Evolutionary conservation across 805 yeast species (phyloP), one percentile per base, ranked within the genome.

Genomic region (Starmerella floricola): DNA sequence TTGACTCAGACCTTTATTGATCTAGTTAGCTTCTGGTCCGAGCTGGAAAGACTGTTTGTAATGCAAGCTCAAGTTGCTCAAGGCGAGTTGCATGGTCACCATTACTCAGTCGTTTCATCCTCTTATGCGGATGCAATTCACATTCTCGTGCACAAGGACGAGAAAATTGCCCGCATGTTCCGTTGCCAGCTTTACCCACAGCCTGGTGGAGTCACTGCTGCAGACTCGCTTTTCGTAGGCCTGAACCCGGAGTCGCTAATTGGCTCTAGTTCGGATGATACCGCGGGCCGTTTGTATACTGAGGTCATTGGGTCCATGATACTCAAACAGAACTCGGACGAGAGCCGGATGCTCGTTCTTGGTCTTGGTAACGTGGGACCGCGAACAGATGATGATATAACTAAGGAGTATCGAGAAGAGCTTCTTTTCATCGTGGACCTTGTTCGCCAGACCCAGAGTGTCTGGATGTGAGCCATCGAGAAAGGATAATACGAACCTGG

Each of bases 291-390:
- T 26, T 42, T 61, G 10, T 60, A 59, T 31, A 58, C 63, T 6
- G 45, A 55, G 19, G 50, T 51, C 40, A 48, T 61, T 12, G 61
- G 60, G 5, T 55, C 63, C 6, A 31, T 59, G 38, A 49, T 61
- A 4, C 50, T 55, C 6, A 47, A 55, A 24, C 62, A 59, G 27
- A 37, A 49, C 5, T 62, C 62, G 2, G 56, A 56, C 12, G 65
- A 61, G 36, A 26, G 44, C 11, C 41, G 65, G 12, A 39, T 42
- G 5, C 50, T 61, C n/a, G 49, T 61, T 8, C 48, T 61, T 11
- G 63, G 63, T 5, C 45, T 61, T 13, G 62, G 62, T 3, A 23
- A 54, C 18, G 50, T 62, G 3, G 53, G 55, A 6, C 55, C 54
- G 1, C 38, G 47, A 8, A 4, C 29, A 6, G 42, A 44, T 18